Base-by-base conservation (phyloP, 768 basidiomycete species). In the Trametes villosa region DNA sequence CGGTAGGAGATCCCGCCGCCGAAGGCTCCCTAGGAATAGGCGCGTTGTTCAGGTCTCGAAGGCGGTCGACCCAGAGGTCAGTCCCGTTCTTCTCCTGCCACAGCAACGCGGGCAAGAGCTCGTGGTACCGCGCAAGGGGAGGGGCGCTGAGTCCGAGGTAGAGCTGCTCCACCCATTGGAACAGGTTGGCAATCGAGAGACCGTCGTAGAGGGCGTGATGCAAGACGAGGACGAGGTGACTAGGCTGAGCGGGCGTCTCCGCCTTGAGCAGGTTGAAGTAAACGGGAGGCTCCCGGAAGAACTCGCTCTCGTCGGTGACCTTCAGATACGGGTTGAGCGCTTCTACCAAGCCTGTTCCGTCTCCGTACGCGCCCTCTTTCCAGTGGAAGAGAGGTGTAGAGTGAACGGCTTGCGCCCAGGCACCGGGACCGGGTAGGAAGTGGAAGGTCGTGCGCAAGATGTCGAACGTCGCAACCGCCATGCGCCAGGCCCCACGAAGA, bases 181-280 rank as follows among this genome's bases (percentile, higher is more conserved):
- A 60, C 8, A 82, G 70, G 27, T 66, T 70, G n/a, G 67, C 68
- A 18, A 81, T 63, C 12, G 81, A 79, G 27, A 77, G 46, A 12
- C 81, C 81, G 58, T 82, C 81, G 56, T 82, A 82, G 20, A 82
- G 59, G 3, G 80, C 79, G 63, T 82, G 81, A 63, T 82, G 81
- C 71, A 82, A 74, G 40, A 75, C 72, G 3, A 83, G 60, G 13
- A 79, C 74, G 6, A 83, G 67, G 33, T 54, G 50, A 27, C 55
- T 48, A 12, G 45, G 7, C 9, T 46, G 53, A 24, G 20, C 50
- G 0, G 62, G 47, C 7, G 36, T 29, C 15, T 30, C 15, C 4
- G n/a, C 56, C 40, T 42, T 56, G 11, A 64, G 30, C 9, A 54
- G 31, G 34, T 64, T 34, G 42, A 67, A 72, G 73, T 54, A 77